A percentile compares a stretch with the other conserved stretches of the same genome.
These are phyloP conservation scores for Echeveria elegans DNA, from an alignment of 164 flowering plant species.

Conservation along the genomic window DNA sequence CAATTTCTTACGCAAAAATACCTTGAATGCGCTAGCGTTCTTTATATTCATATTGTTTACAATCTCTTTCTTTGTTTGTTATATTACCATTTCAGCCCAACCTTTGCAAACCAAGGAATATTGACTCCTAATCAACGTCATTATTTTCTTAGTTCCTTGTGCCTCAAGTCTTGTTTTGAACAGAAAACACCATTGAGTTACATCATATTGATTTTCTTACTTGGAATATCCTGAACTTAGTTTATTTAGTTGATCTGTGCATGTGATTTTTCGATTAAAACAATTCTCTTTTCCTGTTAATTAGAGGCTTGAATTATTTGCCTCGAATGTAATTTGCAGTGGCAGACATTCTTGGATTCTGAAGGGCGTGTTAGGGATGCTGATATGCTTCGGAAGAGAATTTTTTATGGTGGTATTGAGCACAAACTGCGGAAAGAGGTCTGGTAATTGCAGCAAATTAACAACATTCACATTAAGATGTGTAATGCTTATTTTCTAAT, in stretches of 20 bases:
- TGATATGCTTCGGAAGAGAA: slow-evolving; percentile 61
- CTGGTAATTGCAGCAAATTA: slow-evolving; percentile 11
- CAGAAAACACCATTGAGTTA: neutral
- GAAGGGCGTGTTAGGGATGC: slow-evolving; percentile 83
- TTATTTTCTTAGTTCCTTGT: neutral
- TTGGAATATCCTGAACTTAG: neutral
- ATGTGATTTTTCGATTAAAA: neutral
- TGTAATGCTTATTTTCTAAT: slow-evolving; percentile 4
- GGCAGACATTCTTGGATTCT: slow-evolving; percentile 70
- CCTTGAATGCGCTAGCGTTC: neutral
- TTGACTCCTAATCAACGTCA: neutral
- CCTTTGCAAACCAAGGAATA: neutral
- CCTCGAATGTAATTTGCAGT: slow-evolving; percentile 33
- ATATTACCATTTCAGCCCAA: neutral
- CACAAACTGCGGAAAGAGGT: slow-evolving; percentile 77
- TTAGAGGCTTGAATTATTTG: neutral
- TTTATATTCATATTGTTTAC: neutral
- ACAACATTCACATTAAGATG: neutral
- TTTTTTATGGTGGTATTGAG: slow-evolving; percentile 92
- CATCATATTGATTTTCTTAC: neutral
- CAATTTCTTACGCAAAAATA: too few species aligned
- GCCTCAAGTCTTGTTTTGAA: neutral
- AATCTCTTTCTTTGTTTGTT: neutral
- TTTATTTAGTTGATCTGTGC: neutral
- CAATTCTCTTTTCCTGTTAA: neutral